A percentile compares a stretch with the other conserved stretches of the same genome.
These are phyloP conservation scores for Boletellus emodensis DNA, from an alignment of 768 basidiomycete genomes.

Conservation along the genomic window DNA sequence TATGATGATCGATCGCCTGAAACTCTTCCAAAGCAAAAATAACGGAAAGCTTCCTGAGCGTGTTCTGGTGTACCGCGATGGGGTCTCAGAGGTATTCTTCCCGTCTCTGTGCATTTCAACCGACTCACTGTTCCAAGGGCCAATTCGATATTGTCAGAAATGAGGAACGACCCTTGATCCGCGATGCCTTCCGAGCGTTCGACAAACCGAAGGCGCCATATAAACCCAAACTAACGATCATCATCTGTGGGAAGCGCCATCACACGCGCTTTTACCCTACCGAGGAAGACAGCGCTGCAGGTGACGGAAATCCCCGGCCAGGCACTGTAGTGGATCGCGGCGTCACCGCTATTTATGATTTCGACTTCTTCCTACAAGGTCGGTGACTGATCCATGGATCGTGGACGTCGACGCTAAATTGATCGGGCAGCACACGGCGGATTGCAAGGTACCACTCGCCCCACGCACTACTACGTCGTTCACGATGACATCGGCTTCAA, in stretches of 20 bases:
- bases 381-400: conserved; percentile 4
- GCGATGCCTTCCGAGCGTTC: conserved; percentile 40
- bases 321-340: conserved; percentile 55
- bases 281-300: conserved; percentile 37
- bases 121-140: conserved; percentile 32
- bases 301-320: conserved; percentile 47
- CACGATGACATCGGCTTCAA: conserved; percentile 50
- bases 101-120: neutral
- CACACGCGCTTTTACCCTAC: conserved; percentile 57
- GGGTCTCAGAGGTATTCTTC: conserved; percentile 66
- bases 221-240: conserved; percentile 46
- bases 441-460: conserved; percentile 45
- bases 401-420: neutral
- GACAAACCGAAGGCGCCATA: conserved; percentile 35
- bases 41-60: conserved; percentile 39
- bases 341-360: conserved; percentile 51
- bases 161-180: conserved; percentile 43
- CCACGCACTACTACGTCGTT: conserved; percentile 54
- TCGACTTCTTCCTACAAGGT: conserved; percentile 54
- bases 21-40: conserved; percentile 36
- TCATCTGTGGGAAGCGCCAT: conserved; percentile 56
- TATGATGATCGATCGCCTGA: conserved; percentile 49
- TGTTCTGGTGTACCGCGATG: conserved; percentile 61
- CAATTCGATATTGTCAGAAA: conserved; percentile 45
- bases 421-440: conserved; percentile 38